Conservation (phyloP, 176 grass and related monocot genomes). For the Triticum turgidum region DNA sequence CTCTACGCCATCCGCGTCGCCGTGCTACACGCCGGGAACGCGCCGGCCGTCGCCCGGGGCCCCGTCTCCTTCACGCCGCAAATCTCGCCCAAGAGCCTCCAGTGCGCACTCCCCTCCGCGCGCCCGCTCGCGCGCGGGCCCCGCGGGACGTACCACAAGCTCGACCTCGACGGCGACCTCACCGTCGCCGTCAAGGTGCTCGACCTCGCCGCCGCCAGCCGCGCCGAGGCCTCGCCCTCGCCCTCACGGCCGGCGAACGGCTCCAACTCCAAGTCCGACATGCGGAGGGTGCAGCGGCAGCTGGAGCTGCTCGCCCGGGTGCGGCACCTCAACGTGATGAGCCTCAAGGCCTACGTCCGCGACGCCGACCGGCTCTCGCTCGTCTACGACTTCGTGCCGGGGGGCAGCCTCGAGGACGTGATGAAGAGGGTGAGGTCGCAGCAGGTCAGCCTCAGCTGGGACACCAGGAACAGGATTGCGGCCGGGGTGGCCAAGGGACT, state of each 20-base stretch:
- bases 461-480: slow-evolving; percentile 73
- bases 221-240: slow-evolving; percentile 45
- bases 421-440: slow-evolving; percentile 82
- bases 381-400: slow-evolving; percentile 64
- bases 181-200: slow-evolving; percentile 73
- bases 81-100: slow-evolving; percentile 75
- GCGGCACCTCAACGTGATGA: slow-evolving; percentile 76
- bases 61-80: slow-evolving; percentile 86
- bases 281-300: slow-evolving; percentile 78
- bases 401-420: slow-evolving; percentile 87
- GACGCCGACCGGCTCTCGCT: slow-evolving; percentile 69
- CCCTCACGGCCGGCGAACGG: slow-evolving; percentile 19
- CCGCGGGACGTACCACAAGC: slow-evolving; percentile 66
- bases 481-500: slow-evolving; percentile 76
- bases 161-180: slow-evolving; percentile 65
- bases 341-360: slow-evolving; percentile 75
- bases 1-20: slow-evolving; percentile 69
- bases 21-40: slow-evolving; percentile 64
- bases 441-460: slow-evolving; percentile 73
- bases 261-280: slow-evolving; percentile 81
- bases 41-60: slow-evolving; percentile 64
- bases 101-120: slow-evolving; percentile 51
- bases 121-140: slow-evolving; percentile 48
- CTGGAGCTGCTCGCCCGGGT: slow-evolving; percentile 70
- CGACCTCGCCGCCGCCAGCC: background rate